These are phyloP conservation scores for Scutellaria galericulata DNA, from an alignment of 257 asterid species.

Conservation along the genomic window DNA sequence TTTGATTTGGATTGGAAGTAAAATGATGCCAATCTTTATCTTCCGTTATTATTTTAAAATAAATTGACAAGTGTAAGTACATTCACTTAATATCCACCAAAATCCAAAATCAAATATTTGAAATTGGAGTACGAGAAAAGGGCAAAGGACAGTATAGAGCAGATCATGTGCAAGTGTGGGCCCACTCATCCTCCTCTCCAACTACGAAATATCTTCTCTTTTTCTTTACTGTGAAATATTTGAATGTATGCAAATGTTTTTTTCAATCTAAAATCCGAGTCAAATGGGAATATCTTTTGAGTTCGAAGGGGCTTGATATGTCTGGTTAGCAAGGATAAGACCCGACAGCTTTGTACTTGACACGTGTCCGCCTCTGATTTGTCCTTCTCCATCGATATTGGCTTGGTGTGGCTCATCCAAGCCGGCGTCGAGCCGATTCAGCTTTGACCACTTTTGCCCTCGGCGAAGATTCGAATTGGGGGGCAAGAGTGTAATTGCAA, in stretches of 20 bases:
- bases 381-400: background rate
- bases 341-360: constrained; percentile 23
- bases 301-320: background rate
- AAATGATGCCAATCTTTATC: no score
- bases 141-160: no score
- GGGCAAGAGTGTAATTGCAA: constrained; percentile 32
- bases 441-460: constrained; percentile 29
- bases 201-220: background rate
- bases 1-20: no score
- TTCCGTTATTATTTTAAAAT: no score
- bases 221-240: background rate
- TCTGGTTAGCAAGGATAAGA: constrained; percentile 31
- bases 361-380: constrained; percentile 36
- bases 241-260: background rate
- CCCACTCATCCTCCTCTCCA: no score
- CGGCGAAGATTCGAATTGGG: constrained; percentile 6
- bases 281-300: constrained; percentile 24
- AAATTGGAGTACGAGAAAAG: no score
- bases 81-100: no score
- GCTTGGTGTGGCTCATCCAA: background rate
- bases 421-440: background rate
- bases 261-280: background rate
- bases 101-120: no score
- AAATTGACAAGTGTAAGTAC: no score
- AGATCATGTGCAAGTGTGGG: no score